Percentiles rank a stretch among this genome's conserved stretches.
Evolutionary conservation across 208 protist species (phyloP).

Genomic region (Trypanosoma avium): DNA sequence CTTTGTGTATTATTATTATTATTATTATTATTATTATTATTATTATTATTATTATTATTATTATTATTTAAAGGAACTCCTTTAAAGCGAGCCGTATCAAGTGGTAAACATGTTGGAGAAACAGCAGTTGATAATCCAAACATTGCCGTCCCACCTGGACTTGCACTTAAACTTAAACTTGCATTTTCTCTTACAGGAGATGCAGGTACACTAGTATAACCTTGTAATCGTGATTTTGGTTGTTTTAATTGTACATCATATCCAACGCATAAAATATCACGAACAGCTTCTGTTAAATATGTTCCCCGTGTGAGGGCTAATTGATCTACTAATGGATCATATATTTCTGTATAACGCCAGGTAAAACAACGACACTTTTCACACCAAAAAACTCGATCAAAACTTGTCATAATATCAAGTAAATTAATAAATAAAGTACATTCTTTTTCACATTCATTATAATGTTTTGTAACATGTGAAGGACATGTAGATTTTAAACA

Average conservation of each 20-base stretch:
- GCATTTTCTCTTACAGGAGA: conserved; percentile 6
- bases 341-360: conserved; percentile 74
- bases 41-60: not conserved
- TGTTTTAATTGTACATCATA: conserved; percentile 46
- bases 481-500: conserved; percentile 66
- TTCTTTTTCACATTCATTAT: conserved; percentile 27
- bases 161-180: not conserved
- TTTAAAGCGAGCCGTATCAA: not conserved
- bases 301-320: conserved; percentile 64
- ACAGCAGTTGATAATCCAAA: not conserved
- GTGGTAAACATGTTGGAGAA: not conserved
- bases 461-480: conserved; percentile 62
- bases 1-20: not conserved
- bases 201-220: not conserved
- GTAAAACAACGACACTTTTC: conserved; percentile 72
- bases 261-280: conserved; percentile 69
- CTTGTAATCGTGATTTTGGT: not conserved
- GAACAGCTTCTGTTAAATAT: conserved; percentile 46
- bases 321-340: conserved; percentile 75
- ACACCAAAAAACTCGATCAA: conserved; percentile 80
- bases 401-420: conserved; percentile 80
- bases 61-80: not conserved
- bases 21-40: not conserved
- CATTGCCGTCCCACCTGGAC: not conserved
- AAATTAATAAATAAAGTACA: conserved; percentile 75